Evolutionary conservation across 1,139 yeast genomes (phyloP), one percentile per base, ranked within the genome.

Genomic region (Spathaspora sp.): DNA sequence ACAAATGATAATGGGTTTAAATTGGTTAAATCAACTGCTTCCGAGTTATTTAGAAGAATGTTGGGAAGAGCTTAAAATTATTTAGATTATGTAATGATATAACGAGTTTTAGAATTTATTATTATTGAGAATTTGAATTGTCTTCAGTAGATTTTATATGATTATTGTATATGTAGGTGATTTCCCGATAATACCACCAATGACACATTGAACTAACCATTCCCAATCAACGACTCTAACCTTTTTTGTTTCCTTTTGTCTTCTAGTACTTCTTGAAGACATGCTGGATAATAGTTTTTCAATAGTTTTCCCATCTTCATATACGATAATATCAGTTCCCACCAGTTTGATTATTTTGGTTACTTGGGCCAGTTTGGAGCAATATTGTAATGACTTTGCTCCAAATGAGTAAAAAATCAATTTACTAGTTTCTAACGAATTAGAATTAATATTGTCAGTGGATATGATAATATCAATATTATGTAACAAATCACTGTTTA

Each of bases 1-100:
- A 84, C 95, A 70, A 76, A 76, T 47, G 96, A 88, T 64, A 89
- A 89, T 52, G 97, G 97, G 36, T 82, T 86, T 80, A 85, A 85
- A 39, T 76, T 87, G 59, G 76, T 86, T 42, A 80, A 76, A 59
- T 84, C 82, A 42, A 82, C 84, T 27, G 46, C 71, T 25, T 58
- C 65, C 34, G 76, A 80, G 31, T 63, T 80, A 47, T 63, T 58
- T 46, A 67, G 64, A 47, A 77, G 83, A 61, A 23, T 70, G 16
- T 65, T 76, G 43, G 45, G 48, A 13, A 45, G 44, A 36, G 49
- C 49, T 31, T 49, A 41, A 13, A 16, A 15, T 23, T 9, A 39
- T 11, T n/a, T 18, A 15, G 11, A 23, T 24, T 39, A 39, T 27
- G 39, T 37, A 24, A 24, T 18, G 36, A 31, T 37, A 20, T 37